Evolutionary conservation across 345 rosid species (phyloP), one percentile per base, ranked within the genome.

Genomic region (Citrus reticulata): DNA sequence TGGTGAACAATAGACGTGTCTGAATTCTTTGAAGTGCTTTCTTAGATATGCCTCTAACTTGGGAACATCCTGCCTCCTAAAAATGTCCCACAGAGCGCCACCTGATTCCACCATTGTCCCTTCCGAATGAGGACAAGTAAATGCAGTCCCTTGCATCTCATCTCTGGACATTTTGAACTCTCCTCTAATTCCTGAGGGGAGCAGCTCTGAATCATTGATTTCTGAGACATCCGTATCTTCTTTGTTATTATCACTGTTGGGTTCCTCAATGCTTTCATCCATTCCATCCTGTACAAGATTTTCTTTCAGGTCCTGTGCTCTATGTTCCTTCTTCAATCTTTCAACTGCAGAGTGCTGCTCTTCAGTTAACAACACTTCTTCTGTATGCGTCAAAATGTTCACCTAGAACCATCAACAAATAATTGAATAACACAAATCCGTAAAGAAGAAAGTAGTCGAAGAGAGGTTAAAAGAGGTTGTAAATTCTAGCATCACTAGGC

Each of bases 51-150:
- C 89, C 77, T 90, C 94, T 60, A 95, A 73, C 88, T 87, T 89
- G 27, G 97, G 91, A 54, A 93, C 92, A 78, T 95, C 99, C 79
- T 91, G 91, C 81, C 97, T 93, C 78, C 94, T 88, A 79, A 93
- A 95, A 79, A 95, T 95, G 77, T 95, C 99, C 98, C 99, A 95
- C n/a, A 95, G 75, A 7, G 99, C 99, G 46, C 91, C 91, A 0
- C 85, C 90, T 2, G 72, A 78, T 73, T 77, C 80, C 40, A 83
- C 80, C 34, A 76, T 63, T 80, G 61, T 72, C 25, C 5, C 34
- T 13, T 34, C 34, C 5, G 19, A 34, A 30, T 13, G 42, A n/a
- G 8, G 10, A 69, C 69, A 32, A 40, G 67, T 39, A 32, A 22
- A 49, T 22, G 32, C 16, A 34, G 42, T 25, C 75, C 75, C 81